Conservation (phyloP, 2,329 filamentous ascomycete species). For the Byssothecium circinans region DNA sequence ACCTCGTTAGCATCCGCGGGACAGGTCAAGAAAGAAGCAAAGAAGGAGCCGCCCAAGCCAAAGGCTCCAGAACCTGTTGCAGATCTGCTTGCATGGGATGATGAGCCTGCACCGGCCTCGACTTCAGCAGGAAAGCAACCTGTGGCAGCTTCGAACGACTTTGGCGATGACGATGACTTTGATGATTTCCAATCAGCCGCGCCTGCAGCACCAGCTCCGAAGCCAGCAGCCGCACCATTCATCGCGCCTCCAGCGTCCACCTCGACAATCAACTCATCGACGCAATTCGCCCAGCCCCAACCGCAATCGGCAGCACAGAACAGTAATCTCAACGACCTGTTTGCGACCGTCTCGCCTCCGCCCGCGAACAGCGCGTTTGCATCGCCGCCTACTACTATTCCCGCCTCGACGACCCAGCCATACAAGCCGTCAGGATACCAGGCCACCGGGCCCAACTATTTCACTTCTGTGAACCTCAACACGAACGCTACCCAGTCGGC, state of each 20-base stretch:
- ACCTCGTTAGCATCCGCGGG: conserved; percentile 36
- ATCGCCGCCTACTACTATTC: conserved; percentile 49
- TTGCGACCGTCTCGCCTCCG: conserved; percentile 79
- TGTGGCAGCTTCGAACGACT: conserved; percentile 44
- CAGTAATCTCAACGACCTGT: conserved; percentile 77
- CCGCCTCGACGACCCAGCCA: conserved; percentile 48
- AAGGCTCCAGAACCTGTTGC: conserved; percentile 75
- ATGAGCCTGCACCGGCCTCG: conserved; percentile 62
- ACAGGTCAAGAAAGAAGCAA: conserved; percentile 50
- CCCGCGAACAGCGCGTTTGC: conserved; percentile 55
- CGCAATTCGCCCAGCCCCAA: conserved; percentile 79
- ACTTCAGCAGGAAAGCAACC: conserved; percentile 50
- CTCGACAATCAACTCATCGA: conserved; percentile 54
- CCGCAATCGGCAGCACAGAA: conserved; percentile 83
- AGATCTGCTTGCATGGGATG: conserved; percentile 89
- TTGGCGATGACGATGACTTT: conserved; percentile 81
- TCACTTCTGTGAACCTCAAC: conserved; percentile 69
- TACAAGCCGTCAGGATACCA: conserved; percentile 69
- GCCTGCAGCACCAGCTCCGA: conserved; percentile 48
- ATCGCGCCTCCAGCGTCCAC: conserved; percentile 52
- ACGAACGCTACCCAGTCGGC: conserved; percentile 34
- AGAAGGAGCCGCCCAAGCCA: conserved; percentile 74
- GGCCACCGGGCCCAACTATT: conserved; percentile 87
- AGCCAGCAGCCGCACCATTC: conserved; percentile 60
- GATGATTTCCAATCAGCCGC: conserved; percentile 93